Evolutionary conservation across 768 basidiomycete genomes (phyloP), one percentile per base, ranked within the genome.

Genomic region (Amanita molliuscula): DNA sequence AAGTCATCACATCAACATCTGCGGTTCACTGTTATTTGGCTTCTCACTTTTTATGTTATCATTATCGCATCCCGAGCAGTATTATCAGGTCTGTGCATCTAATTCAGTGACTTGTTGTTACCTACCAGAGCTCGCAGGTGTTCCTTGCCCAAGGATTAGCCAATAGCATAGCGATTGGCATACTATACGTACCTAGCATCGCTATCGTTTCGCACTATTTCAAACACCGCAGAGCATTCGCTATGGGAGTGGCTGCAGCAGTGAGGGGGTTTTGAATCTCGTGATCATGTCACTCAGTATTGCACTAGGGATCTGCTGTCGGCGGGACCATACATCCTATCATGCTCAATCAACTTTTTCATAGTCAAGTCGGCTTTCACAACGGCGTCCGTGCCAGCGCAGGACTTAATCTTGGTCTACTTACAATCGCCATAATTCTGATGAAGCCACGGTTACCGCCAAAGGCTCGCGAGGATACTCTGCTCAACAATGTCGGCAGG

Each of bases 281-380:
- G 54, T 26, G 13, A n/a, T 25, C 28, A 28, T 13, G 6, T 47
- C 35, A 25, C 15, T 38, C 31, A 25, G 16, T 23, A 7, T 16
- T 40, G 25, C 33, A 53, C 47, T 52, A 73, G 70, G 71, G 72
- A 5, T 70, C 79, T n/a, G 78, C 75, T 15, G 58, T 80, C 11
- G 82, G 83, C 2, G 80, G 78, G 9, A 68, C 77, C 20, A 56
- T 84, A 7, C 79, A 81, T 51, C 78, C 80, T 2, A 79, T 82
- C 55, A 72, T 82, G 67, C 65, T 86, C 18, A 84, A 85, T 58
- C 67, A 72, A 34, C 62, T 70, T 52, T 72, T 75, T 51, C 62
- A 74, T 49, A 70, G 72, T 3, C 55, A 54, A 2, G 64, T 73
- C 13, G 78, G 82, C 3, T 67, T 80, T 72, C 79, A 65, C n/a